Conservation (phyloP, 139 green algal genomes). For the Auxenochlorella pyrenoidosa region DNA sequence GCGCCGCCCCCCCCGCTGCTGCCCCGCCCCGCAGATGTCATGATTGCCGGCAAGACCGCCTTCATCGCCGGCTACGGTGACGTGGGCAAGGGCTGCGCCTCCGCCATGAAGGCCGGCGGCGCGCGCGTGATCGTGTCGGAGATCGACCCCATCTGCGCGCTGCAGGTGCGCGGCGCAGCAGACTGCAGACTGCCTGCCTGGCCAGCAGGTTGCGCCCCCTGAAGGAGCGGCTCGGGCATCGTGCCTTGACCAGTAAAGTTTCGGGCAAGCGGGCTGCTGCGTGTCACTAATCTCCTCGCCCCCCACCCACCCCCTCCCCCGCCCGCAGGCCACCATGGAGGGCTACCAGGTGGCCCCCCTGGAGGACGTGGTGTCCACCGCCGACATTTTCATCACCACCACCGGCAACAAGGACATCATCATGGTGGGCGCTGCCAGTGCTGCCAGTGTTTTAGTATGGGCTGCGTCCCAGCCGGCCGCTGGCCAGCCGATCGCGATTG, state of each 20-base stretch:
- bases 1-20: not conserved
- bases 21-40: slow-evolving; percentile 15
- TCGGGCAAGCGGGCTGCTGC: too few relatives aligned
- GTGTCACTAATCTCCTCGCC: too few relatives aligned
- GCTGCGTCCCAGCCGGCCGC: too few relatives aligned
- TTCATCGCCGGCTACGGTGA: slow-evolving; percentile 97
- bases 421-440: too few relatives aligned
- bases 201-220: too few relatives aligned
- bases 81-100: slow-evolving; percentile 98
- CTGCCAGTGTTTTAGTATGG: too few relatives aligned
- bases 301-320: not conserved
- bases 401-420: slow-evolving; percentile 98
- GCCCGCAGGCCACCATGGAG: slow-evolving; percentile 93
- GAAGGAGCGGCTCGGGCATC: too few relatives aligned
- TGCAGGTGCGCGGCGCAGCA: slow-evolving; percentile 53
- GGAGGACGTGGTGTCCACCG: slow-evolving; percentile 85
- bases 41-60: slow-evolving; percentile 55
- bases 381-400: slow-evolving; percentile 99
- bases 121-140: slow-evolving; percentile 91
- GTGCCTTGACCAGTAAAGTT: too few relatives aligned
- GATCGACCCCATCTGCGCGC: slow-evolving; percentile 99
- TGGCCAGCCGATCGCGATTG: too few relatives aligned
- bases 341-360: slow-evolving; percentile 89
- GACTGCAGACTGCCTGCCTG: too few relatives aligned
- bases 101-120: slow-evolving; percentile 97